Base-by-base conservation (phyloP, 768 basidiomycete genomes). In the Tricholoma hemisulphureum region DNA sequence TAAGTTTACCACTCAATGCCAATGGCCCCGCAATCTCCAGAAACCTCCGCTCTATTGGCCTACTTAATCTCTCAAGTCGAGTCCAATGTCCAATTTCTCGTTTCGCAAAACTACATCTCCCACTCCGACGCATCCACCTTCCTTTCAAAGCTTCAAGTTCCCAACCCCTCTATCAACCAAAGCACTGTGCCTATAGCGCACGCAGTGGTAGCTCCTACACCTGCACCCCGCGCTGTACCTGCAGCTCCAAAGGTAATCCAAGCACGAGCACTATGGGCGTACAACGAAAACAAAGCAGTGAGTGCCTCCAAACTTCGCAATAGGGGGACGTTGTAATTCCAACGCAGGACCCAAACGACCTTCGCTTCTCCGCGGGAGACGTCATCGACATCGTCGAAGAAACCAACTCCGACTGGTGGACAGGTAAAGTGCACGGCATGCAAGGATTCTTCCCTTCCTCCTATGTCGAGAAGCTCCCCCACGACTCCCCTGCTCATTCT, bases 321-420 rank as follows among this genome's bases (percentile, higher is more conserved):
- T 14, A 24, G 21, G 21, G 14, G 21, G 6, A 39, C n/a, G 1
- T 53, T 52, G 51, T 41, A 16, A 37, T n/a, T 24, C 4, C 9
- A 13, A 18, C 26, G 10, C 67, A 93, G 88, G 86, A 89, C 62
- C 75, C 80, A 8, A 81, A 85, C 23, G 93, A 95, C 68, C 78
- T 95, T 18, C 80, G 83, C 0, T 94, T 95, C 78, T 71, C 72
- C 20, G 72, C 79, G 2, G 93, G 90, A 2, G 91, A 94, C 66
- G 76, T 83, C 26, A 82, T 95, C 63, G 87, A 91, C 56, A 77
- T 95, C 26, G 65, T 87, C 26, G 80, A 83, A 24, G 86, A 93
- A 66, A 88, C 83, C 51, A 91, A 93, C 59, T 68, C 73, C 4
- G 91, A 94, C 68, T 95, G 93, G 93, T 95, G 93, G 93, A 82